phyloP scores from a whole-genome alignment of 176 grass and related monocot genomes.

The Aegilops tauschii region DNA sequence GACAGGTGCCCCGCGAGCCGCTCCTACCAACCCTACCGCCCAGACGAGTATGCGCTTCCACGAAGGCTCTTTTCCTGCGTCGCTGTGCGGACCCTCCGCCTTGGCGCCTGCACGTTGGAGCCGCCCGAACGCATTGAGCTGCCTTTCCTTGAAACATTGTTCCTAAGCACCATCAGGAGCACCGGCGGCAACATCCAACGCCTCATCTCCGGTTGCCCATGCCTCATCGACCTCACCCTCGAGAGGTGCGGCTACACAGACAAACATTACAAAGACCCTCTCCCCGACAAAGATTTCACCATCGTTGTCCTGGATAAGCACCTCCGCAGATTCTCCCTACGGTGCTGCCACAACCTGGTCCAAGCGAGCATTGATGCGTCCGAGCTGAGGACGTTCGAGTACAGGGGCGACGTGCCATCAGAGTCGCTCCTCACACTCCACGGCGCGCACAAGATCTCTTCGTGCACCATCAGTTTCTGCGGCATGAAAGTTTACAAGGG shows the following conservation, averaged over 20 bases:
- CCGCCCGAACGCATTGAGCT: background rate
- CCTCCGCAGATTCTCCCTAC: background rate
- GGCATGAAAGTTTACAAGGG: background rate
- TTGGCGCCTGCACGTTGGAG: background rate
- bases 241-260: background rate
- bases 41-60: background rate
- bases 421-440: background rate
- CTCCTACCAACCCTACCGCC: background rate
- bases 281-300: background rate
- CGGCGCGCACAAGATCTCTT: background rate
- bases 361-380: background rate
- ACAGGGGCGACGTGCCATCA: background rate
- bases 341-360: conserved; percentile 3
- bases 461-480: background rate
- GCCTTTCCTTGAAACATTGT: background rate
- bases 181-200: no score
- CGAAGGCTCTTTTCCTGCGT: background rate
- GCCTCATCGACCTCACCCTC: background rate
- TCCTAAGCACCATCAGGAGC: background rate
- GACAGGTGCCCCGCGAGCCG: no score
- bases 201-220: background rate
- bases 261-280: no score
- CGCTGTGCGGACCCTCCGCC: background rate
- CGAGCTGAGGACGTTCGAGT: background rate
- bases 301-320: background rate